These are phyloP conservation scores for Perkinsus marinus DNA, from an alignment of 169 alveolate genomes.

Conservation along the genomic window DNA sequence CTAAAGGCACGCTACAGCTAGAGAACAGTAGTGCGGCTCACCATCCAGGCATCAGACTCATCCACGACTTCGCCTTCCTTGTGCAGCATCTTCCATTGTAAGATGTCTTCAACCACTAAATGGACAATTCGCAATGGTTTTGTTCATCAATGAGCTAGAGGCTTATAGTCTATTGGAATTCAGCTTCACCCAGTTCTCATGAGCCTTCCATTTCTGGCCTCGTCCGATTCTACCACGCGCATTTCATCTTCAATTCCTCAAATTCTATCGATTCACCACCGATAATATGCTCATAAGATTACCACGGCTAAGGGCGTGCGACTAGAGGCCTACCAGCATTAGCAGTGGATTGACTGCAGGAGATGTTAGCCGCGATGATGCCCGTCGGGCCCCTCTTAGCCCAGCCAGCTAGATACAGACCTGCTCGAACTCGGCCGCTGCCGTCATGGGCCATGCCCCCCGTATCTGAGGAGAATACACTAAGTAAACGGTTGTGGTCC, in stretches of 20 bases:
- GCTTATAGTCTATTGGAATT: too few relatives aligned
- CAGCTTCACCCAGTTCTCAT: too few relatives aligned
- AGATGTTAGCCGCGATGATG: constrained; percentile 17
- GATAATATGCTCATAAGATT: background rate
- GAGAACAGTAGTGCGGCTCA: too few relatives aligned
- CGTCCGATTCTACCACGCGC: too few relatives aligned
- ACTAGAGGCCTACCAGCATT: background rate
- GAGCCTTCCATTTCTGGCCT: too few relatives aligned
- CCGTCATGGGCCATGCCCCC: background rate
- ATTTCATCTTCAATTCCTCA: too few relatives aligned
- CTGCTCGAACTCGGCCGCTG: background rate
- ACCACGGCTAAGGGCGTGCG: background rate
- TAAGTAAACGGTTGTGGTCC: background rate
- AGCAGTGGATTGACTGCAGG: background rate
- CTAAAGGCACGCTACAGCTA: too few relatives aligned
- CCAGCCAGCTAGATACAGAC: constrained; percentile 17
- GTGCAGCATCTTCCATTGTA: background rate
- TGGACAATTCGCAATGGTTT: background rate
- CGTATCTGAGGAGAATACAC: background rate
- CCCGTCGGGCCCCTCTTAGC: constrained; percentile 30
- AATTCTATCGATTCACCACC: too few relatives aligned
- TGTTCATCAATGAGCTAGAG: background rate
- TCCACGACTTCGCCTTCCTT: background rate
- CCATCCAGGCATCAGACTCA: background rate
- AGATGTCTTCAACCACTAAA: background rate